phyloP scores from a whole-genome alignment of 371 early-diverging fungal species.

The Mucor piriformis region DNA sequence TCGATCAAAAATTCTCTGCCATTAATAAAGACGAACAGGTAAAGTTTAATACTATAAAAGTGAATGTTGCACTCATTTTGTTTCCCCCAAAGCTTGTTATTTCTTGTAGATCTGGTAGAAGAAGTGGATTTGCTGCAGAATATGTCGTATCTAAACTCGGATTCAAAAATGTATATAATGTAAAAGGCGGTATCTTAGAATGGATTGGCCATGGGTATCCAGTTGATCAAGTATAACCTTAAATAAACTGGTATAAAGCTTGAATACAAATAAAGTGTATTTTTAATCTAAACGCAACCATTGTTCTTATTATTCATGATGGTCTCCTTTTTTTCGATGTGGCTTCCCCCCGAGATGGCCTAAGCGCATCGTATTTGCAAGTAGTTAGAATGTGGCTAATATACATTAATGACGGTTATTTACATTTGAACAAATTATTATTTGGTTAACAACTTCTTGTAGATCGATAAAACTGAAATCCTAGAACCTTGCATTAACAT shows the following conservation, averaged over 20 bases:
- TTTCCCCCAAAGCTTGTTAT: slow-evolving; percentile 14
- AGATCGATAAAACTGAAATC: too few relatives aligned
- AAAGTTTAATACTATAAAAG: not conserved
- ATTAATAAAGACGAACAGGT: slow-evolving; percentile 29
- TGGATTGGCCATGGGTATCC: slow-evolving; percentile 28
- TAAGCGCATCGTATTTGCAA: not conserved
- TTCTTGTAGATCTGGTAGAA: slow-evolving; percentile 31
- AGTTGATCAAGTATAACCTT: not conserved
- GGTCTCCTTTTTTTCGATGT: not conserved
- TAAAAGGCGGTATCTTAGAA: slow-evolving; percentile 23
- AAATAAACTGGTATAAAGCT: not conserved
- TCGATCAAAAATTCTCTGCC: slow-evolving; percentile 23
- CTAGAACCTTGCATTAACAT: too few relatives aligned
- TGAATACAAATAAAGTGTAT: not conserved
- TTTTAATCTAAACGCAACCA: not conserved
- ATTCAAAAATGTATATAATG: slow-evolving; percentile 21
- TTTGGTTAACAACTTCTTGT: too few relatives aligned
- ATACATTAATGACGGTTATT: too few relatives aligned
- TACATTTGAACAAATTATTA: too few relatives aligned
- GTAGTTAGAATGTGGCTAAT: not conserved
- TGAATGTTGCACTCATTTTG: not conserved
- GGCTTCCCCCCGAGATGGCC: slow-evolving; percentile 15
- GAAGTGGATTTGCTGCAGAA: slow-evolving; percentile 20
- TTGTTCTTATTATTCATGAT: not conserved
- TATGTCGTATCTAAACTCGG: slow-evolving; percentile 11